phyloP scores from a whole-genome alignment of 2,329 filamentous ascomycete genomes.

The Byssochlamys sp. region DNA sequence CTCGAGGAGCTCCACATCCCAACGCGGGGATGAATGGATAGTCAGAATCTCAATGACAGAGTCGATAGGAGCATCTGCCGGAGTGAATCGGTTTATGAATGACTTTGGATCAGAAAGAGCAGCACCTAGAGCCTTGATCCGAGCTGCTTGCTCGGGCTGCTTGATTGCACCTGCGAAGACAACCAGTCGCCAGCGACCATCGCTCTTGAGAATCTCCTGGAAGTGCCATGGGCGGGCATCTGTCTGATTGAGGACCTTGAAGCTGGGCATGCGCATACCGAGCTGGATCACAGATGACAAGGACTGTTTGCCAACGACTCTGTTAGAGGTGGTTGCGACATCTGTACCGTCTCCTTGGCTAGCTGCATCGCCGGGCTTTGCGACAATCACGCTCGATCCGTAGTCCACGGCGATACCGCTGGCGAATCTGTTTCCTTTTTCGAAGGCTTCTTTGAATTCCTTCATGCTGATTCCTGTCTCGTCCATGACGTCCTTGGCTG shows the following conservation, averaged over 20 bases:
- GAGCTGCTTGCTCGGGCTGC: slow-evolving; percentile 31
- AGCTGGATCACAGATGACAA: slow-evolving; percentile 21
- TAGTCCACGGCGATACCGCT: slow-evolving; percentile 53
- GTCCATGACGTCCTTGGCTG: slow-evolving; percentile 51
- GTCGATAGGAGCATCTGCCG: slow-evolving; percentile 29
- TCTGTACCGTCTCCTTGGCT: slow-evolving; percentile 43
- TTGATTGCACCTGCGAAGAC: slow-evolving; percentile 54
- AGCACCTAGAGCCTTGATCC: slow-evolving; percentile 41
- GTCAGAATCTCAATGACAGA: slow-evolving; percentile 52
- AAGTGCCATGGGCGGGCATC: slow-evolving; percentile 33
- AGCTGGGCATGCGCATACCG: slow-evolving; percentile 26
- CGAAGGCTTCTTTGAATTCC: slow-evolving; percentile 53
- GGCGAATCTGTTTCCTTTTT: slow-evolving; percentile 52
- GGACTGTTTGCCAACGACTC: slow-evolving; percentile 12
- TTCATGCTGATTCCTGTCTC: slow-evolving; percentile 53
- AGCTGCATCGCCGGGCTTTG: slow-evolving; percentile 39
- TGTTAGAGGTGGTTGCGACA: slow-evolving; percentile 19
- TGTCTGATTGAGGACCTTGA: slow-evolving; percentile 26
- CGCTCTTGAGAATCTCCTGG: slow-evolving; percentile 25
- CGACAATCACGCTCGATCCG: slow-evolving; percentile 45
- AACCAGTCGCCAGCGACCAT: slow-evolving; percentile 30
- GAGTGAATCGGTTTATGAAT: slow-evolving; percentile 40
- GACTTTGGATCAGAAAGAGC: slow-evolving; percentile 27
- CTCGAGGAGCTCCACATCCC: slow-evolving; percentile 42
- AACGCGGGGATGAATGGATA: slow-evolving; percentile 46